Conservation (phyloP, 345 rosid species). For the Aquilaria sinensis region DNA sequence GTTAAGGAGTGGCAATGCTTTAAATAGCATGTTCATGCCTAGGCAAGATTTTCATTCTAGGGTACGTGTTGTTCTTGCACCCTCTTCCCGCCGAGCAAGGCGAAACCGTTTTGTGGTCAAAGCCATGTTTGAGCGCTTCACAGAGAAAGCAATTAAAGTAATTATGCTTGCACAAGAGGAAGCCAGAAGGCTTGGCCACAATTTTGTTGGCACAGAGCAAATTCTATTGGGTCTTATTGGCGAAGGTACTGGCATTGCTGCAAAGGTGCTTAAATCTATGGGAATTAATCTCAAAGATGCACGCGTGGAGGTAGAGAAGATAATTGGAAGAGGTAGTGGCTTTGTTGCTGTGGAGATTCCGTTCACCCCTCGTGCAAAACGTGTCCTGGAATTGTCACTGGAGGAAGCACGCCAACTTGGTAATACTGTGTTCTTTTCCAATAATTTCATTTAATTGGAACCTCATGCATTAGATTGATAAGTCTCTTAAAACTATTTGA, state of each 20-base stretch:
- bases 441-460: neutral
- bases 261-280: conserved; percentile 93
- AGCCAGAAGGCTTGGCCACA: conserved; percentile 93
- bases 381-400: conserved; percentile 82
- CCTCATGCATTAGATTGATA: neutral
- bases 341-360: conserved; percentile 97
- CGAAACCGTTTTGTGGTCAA: conserved; percentile 41
- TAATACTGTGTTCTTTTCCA: conserved; percentile 13
- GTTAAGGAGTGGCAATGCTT: conserved; percentile 41
- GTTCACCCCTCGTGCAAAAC: conserved; percentile 97
- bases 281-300: conserved; percentile 95
- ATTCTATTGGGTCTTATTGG: conserved; percentile 85
- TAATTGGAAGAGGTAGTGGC: conserved; percentile 95
- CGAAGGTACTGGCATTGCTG: conserved; percentile 96
- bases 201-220: conserved; percentile 97
- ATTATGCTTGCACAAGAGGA: conserved; percentile 97
- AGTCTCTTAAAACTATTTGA: neutral
- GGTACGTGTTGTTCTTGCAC: conserved; percentile 33
- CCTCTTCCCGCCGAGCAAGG: conserved; percentile 37
- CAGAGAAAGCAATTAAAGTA: conserved; percentile 94
- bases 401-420: conserved; percentile 97
- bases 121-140: conserved; percentile 95
- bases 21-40: conserved; percentile 31
- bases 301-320: conserved; percentile 95
- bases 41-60: conserved; percentile 38